These are phyloP conservation scores for Paraphaeosphaeria minitans DNA, from an alignment of 2,329 filamentous ascomycete species.

Conservation along the genomic window DNA sequence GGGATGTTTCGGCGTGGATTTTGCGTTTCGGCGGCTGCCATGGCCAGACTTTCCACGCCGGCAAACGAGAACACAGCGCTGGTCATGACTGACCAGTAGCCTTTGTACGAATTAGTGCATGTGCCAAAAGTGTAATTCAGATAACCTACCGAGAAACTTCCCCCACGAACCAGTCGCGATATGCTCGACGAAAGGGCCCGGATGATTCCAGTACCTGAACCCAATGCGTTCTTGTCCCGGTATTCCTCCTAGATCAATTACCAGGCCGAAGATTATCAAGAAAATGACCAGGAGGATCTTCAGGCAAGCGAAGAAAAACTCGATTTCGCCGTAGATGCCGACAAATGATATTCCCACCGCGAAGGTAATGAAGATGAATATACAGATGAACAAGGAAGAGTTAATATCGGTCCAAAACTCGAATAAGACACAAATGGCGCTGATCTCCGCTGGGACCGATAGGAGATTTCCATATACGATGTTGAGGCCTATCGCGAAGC, in stretches of 20 bases:
- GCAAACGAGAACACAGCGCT: slow-evolving; percentile 52
- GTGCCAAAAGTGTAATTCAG: neutral
- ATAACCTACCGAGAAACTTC: slow-evolving; percentile 55
- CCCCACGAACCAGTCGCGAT: slow-evolving; percentile 62
- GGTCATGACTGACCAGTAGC: slow-evolving; percentile 59
- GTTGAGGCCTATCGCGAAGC: slow-evolving; percentile 55
- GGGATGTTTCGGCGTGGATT: slow-evolving; percentile 52
- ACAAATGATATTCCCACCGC: slow-evolving; percentile 38
- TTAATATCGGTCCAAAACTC: slow-evolving; percentile 40
- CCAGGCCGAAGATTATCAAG: slow-evolving; percentile 34
- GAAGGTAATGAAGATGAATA: slow-evolving; percentile 41
- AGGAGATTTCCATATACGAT: slow-evolving; percentile 64
- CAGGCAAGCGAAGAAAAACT: slow-evolving; percentile 55
- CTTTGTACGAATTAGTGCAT: slow-evolving; percentile 25
- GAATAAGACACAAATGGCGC: slow-evolving; percentile 34
- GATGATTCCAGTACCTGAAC: slow-evolving; percentile 70
- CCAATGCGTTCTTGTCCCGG: slow-evolving; percentile 50
- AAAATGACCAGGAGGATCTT: slow-evolving; percentile 48
- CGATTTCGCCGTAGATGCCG: slow-evolving; percentile 48
- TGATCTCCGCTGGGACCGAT: slow-evolving; percentile 40
- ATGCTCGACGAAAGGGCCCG: slow-evolving; percentile 56
- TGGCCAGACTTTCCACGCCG: slow-evolving; percentile 35
- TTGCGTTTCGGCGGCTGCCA: slow-evolving; percentile 37
- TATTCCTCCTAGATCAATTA: slow-evolving; percentile 36
- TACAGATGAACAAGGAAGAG: slow-evolving; percentile 39